phyloP scores from a whole-genome alignment of 768 basidiomycete genomes.

The Psilocybe cubensis region DNA sequence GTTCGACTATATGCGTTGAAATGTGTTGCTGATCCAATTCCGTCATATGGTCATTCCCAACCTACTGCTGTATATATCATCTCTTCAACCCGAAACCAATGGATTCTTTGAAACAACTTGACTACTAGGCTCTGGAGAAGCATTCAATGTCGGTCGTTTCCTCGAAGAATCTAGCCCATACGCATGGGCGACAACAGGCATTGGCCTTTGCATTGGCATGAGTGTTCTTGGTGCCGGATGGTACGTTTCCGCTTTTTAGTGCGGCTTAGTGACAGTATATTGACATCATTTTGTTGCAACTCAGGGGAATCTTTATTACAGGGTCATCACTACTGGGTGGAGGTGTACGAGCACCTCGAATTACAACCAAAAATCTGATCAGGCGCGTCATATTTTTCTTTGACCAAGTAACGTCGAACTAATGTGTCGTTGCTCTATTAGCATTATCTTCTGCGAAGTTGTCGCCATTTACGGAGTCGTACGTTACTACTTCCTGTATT shows the following conservation, averaged over 20 bases:
- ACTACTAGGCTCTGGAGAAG: slow-evolving; percentile 75
- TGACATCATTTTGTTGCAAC: background rate
- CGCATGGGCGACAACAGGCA: slow-evolving; percentile 89
- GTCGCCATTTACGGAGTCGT: slow-evolving; percentile 98
- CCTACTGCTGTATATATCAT: background rate
- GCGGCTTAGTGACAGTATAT: background rate
- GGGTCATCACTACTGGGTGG: slow-evolving; percentile 97
- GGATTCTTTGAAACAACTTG: background rate
- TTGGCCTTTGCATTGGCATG: slow-evolving; percentile 91
- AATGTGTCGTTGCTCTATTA: slow-evolving; percentile 29
- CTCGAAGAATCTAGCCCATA: slow-evolving; percentile 94
- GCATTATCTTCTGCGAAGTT: slow-evolving; percentile 99
- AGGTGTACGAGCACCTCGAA: slow-evolving; percentile 91
- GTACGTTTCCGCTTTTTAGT: slow-evolving; percentile 47
- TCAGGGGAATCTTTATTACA: slow-evolving; percentile 96
- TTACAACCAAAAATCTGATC: slow-evolving; percentile 96
- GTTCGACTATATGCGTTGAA: background rate
- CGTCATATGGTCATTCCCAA: background rate
- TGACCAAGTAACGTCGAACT: background rate
- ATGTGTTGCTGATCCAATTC: background rate
- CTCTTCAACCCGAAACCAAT: background rate
- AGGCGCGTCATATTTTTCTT: slow-evolving; percentile 53
- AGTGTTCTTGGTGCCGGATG: slow-evolving; percentile 96
- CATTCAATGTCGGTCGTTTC: slow-evolving; percentile 93
- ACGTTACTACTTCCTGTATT: slow-evolving; percentile 32